Evolutionary conservation across 257 asterid genomes (phyloP), one percentile per base, ranked within the genome.

Genomic region (Solanum chiquidenum): DNA sequence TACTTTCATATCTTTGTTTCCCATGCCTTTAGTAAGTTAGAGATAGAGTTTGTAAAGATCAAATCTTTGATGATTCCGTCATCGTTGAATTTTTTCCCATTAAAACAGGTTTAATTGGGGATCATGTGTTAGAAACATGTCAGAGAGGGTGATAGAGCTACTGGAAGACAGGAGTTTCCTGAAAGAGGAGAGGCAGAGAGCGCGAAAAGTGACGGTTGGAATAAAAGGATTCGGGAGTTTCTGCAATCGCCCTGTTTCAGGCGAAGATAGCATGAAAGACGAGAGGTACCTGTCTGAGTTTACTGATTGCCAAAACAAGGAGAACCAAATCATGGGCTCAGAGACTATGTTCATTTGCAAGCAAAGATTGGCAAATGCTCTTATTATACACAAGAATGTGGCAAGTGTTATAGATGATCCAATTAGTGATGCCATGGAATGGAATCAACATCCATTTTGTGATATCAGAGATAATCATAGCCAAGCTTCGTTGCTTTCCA

Each of bases 171-270:
- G 82, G 66, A 62, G 93, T 33, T 90, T 92, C 89, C 93, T 94
- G 33, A 92, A 92, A 89, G 98, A 95, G 46, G 98, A 95, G 90
- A 93, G 99, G 86, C 91, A 88, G 21, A 92, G 91, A 88, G 93
- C 93, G 9, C 91, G 96, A 87, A 93, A 93, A 91, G 88, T 95
- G 71, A 91, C 93, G 16, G 83, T 92, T 44, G 99, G 95, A 69
- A 95, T 95, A 90, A 93, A 94, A 90, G 99, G 99, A 8, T 93
- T 93, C 37, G 98, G 98, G 83, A 95, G 98, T 83, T 93, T 94
- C 80, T 84, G 86, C 89, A 79, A 89, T 42, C 74, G 86, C 9
- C 76, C 90, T 2, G 21, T 27, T 60, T 60, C 88, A 14, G 18
- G 66, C 0, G 88, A 74, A 25, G 86, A 79, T 6, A 68, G 34